These are phyloP conservation scores for Flaveria bidentis DNA, from an alignment of 129 eudicot species.

Conservation along the genomic window DNA sequence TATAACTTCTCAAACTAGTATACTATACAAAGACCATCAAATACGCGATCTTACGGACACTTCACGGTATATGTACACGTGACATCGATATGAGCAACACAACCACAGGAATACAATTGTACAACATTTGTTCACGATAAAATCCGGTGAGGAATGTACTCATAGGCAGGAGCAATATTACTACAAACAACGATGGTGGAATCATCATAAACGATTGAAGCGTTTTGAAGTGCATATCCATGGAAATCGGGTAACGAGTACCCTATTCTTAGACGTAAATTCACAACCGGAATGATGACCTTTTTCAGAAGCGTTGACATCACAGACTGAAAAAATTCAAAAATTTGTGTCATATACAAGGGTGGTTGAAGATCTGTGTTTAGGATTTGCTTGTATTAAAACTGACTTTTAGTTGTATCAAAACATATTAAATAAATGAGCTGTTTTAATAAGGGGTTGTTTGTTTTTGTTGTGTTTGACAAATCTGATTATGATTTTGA, in stretches of 20 bases:
- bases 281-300: conserved; percentile 62
- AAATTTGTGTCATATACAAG: conserved; percentile 6
- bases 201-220: conserved; percentile 46
- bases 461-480: too few species aligned
- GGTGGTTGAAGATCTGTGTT: neutral
- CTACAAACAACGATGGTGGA: conserved; percentile 64
- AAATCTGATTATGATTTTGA: too few species aligned
- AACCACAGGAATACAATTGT: neutral
- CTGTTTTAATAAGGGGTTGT: too few species aligned
- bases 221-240: conserved; percentile 71
- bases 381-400: neutral
- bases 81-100: conserved; percentile 17
- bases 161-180: conserved; percentile 44
- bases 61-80: neutral
- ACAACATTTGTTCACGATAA: conserved; percentile 17
- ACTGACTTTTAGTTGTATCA: neutral
- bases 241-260: conserved; percentile 54
- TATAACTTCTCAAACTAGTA: conserved; percentile 8
- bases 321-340: conserved; percentile 56
- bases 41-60: conserved; percentile 15
- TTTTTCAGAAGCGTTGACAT: conserved; percentile 55
- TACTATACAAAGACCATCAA: conserved; percentile 18
- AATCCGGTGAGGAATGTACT: conserved; percentile 24
- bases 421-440: too few species aligned
- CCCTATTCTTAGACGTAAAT: conserved; percentile 55